Conservation (phyloP, 2,329 filamentous ascomycete genomes). For the Aureobasidium musti region DNA sequence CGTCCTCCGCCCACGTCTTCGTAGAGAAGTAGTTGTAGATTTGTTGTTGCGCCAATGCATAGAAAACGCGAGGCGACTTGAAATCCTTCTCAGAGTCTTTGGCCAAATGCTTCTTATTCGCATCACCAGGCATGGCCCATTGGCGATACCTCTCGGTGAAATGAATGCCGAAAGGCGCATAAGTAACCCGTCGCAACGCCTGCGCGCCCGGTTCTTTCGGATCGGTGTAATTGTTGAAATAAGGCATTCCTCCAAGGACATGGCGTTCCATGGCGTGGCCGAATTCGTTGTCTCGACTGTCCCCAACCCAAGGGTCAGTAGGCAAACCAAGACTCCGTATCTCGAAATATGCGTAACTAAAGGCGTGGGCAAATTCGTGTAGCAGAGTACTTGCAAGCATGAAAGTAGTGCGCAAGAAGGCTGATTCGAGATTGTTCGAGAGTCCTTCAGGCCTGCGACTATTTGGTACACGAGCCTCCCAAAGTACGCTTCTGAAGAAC, state of each 20-base stretch:
- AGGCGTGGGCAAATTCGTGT: slow-evolving; percentile 4
- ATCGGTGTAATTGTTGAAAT: no score
- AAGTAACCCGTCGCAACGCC: no score
- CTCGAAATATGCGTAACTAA: not conserved
- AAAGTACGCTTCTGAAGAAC: no score
- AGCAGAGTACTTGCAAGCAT: not conserved
- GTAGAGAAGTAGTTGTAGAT: not conserved
- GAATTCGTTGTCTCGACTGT: not conserved
- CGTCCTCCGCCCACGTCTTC: not conserved
- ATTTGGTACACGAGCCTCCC: no score
- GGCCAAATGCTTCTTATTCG: not conserved
- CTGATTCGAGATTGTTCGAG: not conserved
- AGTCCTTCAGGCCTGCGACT: no score
- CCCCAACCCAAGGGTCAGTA: not conserved
- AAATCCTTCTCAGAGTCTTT: not conserved
- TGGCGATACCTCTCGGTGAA: not conserved
- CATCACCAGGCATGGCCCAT: not conserved
- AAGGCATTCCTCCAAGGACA: not conserved
- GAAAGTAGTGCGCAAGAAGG: not conserved
- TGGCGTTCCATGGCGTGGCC: not conserved
- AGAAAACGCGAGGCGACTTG: no score
- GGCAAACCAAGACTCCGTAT: no score
- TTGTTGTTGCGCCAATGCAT: not conserved
- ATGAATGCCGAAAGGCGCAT: not conserved
- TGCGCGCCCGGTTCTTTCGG: no score